Conservation (phyloP, 306 rosid species). For the Alnus glutinosa region DNA sequence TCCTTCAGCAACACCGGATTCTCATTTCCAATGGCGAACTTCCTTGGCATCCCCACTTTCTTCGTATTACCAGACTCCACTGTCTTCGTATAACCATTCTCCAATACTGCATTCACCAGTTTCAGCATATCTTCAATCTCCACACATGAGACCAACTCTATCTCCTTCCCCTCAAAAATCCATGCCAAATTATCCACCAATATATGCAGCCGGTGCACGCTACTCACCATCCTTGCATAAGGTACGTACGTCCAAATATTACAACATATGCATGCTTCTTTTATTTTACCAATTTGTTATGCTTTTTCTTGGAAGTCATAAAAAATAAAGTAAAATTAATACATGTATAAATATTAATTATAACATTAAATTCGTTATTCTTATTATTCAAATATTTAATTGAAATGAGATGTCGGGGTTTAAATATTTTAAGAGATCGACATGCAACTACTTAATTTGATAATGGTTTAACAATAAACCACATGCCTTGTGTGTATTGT, state of each 20-base stretch:
- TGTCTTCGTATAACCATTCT: slow-evolving; percentile 24
- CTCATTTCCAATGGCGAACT: slow-evolving; percentile 35
- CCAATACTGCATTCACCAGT: slow-evolving; percentile 28
- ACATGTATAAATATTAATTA: no score
- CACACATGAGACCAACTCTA: slow-evolving; percentile 25
- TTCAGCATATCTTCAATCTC: slow-evolving; percentile 22
- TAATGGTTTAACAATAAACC: no score
- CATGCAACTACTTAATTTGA: no score
- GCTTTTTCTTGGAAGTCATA: no score
- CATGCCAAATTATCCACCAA: slow-evolving; percentile 24
- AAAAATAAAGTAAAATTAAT: no score
- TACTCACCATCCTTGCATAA: slow-evolving; percentile 26
- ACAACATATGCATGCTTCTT: not conserved
- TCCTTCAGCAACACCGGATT: slow-evolving; percentile 34
- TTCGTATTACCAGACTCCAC: slow-evolving; percentile 25
- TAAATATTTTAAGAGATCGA: no score
- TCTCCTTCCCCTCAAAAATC: slow-evolving; percentile 32
- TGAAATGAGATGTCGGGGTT: no score
- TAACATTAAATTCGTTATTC: no score
- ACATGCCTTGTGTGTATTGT: no score
- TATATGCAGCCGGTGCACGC: not conserved
- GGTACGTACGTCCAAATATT: slow-evolving; percentile 19
- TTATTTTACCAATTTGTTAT: not conserved
- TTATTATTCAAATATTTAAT: no score
- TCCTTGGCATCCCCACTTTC: slow-evolving; percentile 17